Conservation (phyloP, 305 asterid species). For the Fraxinus nigra region DNA sequence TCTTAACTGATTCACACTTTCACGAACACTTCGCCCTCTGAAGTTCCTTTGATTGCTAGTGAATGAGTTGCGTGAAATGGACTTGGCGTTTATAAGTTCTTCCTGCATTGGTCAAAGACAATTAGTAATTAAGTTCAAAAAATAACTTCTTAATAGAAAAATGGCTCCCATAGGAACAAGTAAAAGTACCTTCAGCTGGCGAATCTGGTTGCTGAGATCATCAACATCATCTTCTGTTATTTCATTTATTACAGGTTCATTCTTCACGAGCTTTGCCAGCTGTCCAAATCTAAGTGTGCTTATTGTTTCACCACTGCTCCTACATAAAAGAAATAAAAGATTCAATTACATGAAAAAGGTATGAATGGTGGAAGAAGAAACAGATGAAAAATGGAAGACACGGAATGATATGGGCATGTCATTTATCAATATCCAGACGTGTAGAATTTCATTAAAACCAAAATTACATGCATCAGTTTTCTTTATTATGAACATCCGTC, state of each 20-base stretch:
- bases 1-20: slow-evolving; percentile 81
- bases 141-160: not conserved
- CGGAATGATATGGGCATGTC: not conserved
- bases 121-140: slow-evolving; percentile 7
- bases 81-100: slow-evolving; percentile 83
- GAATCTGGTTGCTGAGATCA: slow-evolving; percentile 82
- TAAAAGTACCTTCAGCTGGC: slow-evolving; percentile 70
- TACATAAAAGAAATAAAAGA: slow-evolving; percentile 20
- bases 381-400: not conserved
- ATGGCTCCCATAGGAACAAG: slow-evolving; percentile 12
- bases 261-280: slow-evolving; percentile 59
- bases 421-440: not conserved
- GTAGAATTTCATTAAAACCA: not conserved
- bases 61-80: slow-evolving; percentile 45
- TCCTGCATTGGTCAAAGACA: slow-evolving; percentile 52
- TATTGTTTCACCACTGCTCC: slow-evolving; percentile 59
- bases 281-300: slow-evolving; percentile 91
- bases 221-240: slow-evolving; percentile 83
- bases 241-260: slow-evolving; percentile 82
- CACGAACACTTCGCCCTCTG: slow-evolving; percentile 65
- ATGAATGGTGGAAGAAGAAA: not conserved
- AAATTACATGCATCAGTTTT: not conserved
- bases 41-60: slow-evolving; percentile 50
- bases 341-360: not conserved
- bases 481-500: not conserved